Evolutionary conservation across 345 rosid species (phyloP), one percentile per base, ranked within the genome.

Genomic region (Ceriops tagal): DNA sequence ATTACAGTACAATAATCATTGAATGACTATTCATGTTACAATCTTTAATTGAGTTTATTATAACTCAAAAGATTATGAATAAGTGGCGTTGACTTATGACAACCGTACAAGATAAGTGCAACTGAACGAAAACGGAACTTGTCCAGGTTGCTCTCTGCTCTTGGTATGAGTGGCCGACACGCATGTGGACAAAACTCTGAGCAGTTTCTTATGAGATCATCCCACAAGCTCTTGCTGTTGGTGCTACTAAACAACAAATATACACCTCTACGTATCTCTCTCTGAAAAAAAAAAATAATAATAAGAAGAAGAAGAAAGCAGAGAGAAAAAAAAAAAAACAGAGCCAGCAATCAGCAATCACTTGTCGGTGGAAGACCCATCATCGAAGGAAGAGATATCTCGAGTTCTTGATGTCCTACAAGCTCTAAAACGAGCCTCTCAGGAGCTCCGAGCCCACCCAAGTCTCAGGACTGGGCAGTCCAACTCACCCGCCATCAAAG

Each of bases 361-460:
- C 6, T 31, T 5, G 39, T 11, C 51, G 20, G 63, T 71, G 79
- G 75, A 53, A 71, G 39, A 76, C 65, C 57, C 68, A 26, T 62
- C 76, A 3, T 62, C 68, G 5, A 73, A 72, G 46, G 81, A 68
- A 59, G 75, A 70, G 5, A 65, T 32, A 7, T 75, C 79, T 0
- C 62, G 73, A 37, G 78, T 83, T 22, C 66, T 86, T 26, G 69
- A 72, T 35, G 89, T 87, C 39, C 76, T 89, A 1, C 86, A 87
- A 82, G 96, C 90, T 71, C 79, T 89, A 1, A 87, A 83, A 77
- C 82, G 81, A 77, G 92, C 92, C 5, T 85, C 90, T 7, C 89
- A 79, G 21, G 86, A 85, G 18, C 69, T 89, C n/a, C 92, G 79
- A 53, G 56, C 77, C 16, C 71, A 77, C 68, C 86, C 93, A 3